Base-by-base conservation (phyloP, 495 filamentous ascomycete species). In the Neurospora discreta region DNA sequence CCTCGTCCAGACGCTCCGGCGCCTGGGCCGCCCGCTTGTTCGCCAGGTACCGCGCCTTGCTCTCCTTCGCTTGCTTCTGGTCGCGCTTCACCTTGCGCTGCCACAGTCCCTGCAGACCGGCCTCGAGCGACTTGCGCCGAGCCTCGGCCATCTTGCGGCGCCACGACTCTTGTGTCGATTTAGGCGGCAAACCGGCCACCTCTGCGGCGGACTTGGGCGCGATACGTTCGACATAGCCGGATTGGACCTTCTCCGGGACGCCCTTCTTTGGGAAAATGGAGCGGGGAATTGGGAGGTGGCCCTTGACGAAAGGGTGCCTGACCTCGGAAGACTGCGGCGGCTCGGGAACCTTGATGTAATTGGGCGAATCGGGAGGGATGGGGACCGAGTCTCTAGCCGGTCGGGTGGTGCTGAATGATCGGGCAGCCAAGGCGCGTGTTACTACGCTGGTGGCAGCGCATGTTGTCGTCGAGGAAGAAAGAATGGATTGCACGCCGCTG, bases 381-480 rank as follows among this genome's bases (percentile, higher is more conserved):
- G 69, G 8, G 68, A 36, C 18, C 20, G 44, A 52, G 70, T 36
- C 42, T 40, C 52, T 68, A 43, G 44, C 23, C 39, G 69, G n/a
- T 38, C 33, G 36, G 68, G 73, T 68, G 70, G 43, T 73, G 73
- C 71, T 73, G 68, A 72, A 68, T 46, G 74, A 68, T 60, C 70
- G 73, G 60, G 73, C 70, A 65, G 33, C 71, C 46, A 72, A 68
- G 6, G 75, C 20, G 5, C 69, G 72, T 23, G 42, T 44, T 71
- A 42, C 39, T 23, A 46, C 1, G 36, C 69, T 89, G 83, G 77
- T 90, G 90, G 71, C 86, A 78, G 9, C 84, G 84, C 5, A 89
- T 87, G 74, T 90, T 87, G 77, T 92, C 85, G 71, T 88, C 88
- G 81, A 91, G 30, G 72, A 38, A 30, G 74, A 72, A 73, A 80